A percentile compares a stretch with the other conserved stretches of the same genome.
Evolutionary conservation across 2,329 filamentous ascomycete genomes (phyloP).

Genomic region (Phialophora macrospora): DNA sequence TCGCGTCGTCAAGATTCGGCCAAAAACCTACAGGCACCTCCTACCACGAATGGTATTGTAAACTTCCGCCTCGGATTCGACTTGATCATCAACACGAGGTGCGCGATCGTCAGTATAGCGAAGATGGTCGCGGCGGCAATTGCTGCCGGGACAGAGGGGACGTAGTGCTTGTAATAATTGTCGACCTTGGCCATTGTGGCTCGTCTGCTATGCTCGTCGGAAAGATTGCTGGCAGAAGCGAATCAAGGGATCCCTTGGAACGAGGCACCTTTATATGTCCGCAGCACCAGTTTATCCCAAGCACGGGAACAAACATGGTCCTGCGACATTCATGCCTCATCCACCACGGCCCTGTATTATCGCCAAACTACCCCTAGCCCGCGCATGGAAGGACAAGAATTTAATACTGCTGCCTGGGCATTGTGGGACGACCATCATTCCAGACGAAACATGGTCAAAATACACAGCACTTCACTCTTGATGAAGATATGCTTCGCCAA

Average conservation of each 20-base stretch:
- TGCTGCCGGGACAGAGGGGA: constrained; percentile 46
- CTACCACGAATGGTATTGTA: constrained; percentile 49
- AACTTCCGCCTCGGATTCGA: constrained; percentile 44
- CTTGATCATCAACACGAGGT: constrained; percentile 41
- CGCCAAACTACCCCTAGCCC: neutral
- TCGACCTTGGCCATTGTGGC: constrained; percentile 1
- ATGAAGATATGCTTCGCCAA: neutral
- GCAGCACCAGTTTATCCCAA: neutral
- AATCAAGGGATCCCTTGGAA: neutral
- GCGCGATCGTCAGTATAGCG: constrained; percentile 29
- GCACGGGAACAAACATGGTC: neutral
- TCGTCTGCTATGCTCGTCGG: neutral
- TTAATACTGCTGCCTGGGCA: constrained; percentile 3
- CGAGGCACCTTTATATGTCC: neutral
- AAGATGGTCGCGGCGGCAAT: constrained; percentile 46
- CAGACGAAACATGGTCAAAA: neutral
- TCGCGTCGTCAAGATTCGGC: neutral
- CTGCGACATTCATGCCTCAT: neutral
- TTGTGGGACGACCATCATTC: neutral
- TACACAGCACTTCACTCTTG: neutral
- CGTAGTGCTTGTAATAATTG: constrained; percentile 40
- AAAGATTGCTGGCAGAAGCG: neutral
- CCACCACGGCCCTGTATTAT: neutral
- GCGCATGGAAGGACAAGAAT: neutral
- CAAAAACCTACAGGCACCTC: constrained; percentile 41